phyloP scores from a whole-genome alignment of 2,329 filamentous ascomycete genomes.

The Phialophora chinensis region DNA sequence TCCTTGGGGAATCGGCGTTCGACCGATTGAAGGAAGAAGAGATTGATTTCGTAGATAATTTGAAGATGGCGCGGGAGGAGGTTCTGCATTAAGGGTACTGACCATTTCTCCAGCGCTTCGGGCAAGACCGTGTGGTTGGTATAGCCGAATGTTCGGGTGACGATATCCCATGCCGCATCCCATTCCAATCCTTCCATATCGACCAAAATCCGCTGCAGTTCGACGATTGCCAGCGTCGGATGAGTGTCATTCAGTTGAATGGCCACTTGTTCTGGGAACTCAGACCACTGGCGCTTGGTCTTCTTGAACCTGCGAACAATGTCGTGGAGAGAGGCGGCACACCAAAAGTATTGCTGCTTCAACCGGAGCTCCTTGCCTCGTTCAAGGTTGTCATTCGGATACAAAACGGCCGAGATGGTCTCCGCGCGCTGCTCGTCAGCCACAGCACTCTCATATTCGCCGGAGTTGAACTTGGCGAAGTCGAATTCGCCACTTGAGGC shows the following conservation, averaged over 20 bases:
- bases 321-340: conserved; percentile 92
- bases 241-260: conserved; percentile 99
- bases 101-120: conserved; percentile 98
- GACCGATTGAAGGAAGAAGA: conserved; percentile 88
- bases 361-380: conserved; percentile 94
- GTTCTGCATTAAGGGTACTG: conserved; percentile 88
- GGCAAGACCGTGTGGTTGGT: conserved; percentile 98
- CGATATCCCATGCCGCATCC: conserved; percentile 88
- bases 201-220: conserved; percentile 88
- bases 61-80: conserved; percentile 87
- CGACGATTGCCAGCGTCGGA: conserved; percentile 92
- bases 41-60: conserved; percentile 98
- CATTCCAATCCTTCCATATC: conserved; percentile 91
- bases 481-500: conserved; percentile 97
- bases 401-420: conserved; percentile 95
- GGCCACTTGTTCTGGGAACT: conserved; percentile 92
- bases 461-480: conserved; percentile 99
- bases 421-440: conserved; percentile 99
- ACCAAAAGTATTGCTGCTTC: conserved; percentile 99
- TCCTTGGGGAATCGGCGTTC: conserved; percentile 91
- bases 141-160: conserved; percentile 83
- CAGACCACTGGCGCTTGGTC: conserved; percentile 84
- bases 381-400: conserved; percentile 97
- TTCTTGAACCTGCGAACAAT: conserved; percentile 99
- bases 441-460: conserved; percentile 96